A percentile compares a stretch with the other conserved stretches of the same genome.
phyloP scores from a whole-genome alignment of 306 rosid genomes.

The Clitoria ternatea region DNA sequence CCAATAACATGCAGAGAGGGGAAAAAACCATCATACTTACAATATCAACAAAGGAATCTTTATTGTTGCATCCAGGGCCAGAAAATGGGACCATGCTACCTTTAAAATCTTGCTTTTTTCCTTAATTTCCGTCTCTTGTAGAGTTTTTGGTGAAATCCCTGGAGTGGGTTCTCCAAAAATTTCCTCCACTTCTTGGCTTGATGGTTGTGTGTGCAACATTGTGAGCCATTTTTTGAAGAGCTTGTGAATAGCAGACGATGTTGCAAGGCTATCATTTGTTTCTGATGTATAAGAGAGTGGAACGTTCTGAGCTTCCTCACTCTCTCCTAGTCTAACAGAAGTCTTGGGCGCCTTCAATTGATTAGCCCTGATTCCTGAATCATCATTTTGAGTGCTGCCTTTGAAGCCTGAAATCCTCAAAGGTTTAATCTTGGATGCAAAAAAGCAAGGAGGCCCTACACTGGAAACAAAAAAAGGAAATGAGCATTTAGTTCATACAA shows the following conservation, averaged over 20 bases:
- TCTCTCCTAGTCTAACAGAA: conserved; percentile 65
- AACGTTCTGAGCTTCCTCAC: conserved; percentile 56
- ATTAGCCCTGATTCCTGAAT: conserved; percentile 50
- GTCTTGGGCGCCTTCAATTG: conserved; percentile 60
- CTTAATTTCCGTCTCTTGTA: conserved; percentile 30
- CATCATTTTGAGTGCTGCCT: conserved; percentile 57
- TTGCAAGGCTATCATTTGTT: conserved; percentile 40
- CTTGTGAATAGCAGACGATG: conserved; percentile 61
- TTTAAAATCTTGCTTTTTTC: conserved; percentile 45
- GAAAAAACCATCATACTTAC: conserved; percentile 52
- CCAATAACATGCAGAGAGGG: conserved; percentile 7
- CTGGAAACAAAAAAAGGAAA: conserved; percentile 72
- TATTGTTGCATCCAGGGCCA: conserved; percentile 57
- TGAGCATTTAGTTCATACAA: too few relatives aligned
- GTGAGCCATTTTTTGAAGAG: conserved; percentile 77
- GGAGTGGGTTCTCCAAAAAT: conserved; percentile 46
- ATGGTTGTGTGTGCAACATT: conserved; percentile 59
- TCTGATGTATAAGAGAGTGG: conserved; percentile 78
- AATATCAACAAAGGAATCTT: conserved; percentile 77
- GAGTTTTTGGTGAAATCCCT: conserved; percentile 37
- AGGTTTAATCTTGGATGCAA: conserved; percentile 53
- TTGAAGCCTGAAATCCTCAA: conserved; percentile 72
- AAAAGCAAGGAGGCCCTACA: conserved; percentile 63
- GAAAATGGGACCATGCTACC: conserved; percentile 57
- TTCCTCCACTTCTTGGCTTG: conserved; percentile 45